Conservation (phyloP, 208 protist genomes). For the Trypanosoma cruzi region DNA sequence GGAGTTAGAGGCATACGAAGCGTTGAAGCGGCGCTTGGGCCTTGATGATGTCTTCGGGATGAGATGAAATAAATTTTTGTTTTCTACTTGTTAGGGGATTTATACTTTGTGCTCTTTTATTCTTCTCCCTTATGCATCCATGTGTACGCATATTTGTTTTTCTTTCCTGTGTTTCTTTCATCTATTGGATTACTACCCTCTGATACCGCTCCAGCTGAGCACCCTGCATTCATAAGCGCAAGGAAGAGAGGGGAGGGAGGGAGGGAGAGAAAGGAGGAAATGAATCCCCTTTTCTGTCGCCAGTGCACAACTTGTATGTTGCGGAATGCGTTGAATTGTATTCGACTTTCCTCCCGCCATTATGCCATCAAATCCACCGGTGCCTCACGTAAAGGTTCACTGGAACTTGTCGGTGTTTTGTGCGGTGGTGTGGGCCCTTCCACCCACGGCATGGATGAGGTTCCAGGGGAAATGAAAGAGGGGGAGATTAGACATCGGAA, state of each 20-base stretch:
- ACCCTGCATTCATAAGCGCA: neutral
- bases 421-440: neutral
- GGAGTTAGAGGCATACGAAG: constrained; percentile 24
- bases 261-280: neutral
- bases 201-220: neutral
- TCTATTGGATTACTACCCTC: neutral
- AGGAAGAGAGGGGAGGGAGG: too few species aligned
- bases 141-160: too few species aligned
- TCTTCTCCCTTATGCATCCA: neutral
- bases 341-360: neutral
- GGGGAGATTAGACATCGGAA: neutral
- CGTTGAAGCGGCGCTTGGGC: constrained; percentile 21
- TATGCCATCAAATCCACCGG: neutral
- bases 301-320: neutral
- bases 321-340: neutral
- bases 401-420: neutral
- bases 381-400: neutral
- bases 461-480: neutral
- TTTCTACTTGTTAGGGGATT: neutral
- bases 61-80: neutral
- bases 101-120: neutral
- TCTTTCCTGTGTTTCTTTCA: neutral
- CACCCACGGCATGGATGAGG: neutral
- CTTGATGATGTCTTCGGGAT: neutral
- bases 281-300: neutral